Evolutionary conservation across 1,139 yeast genomes (phyloP).

Genomic region (Pichia sp.): DNA sequence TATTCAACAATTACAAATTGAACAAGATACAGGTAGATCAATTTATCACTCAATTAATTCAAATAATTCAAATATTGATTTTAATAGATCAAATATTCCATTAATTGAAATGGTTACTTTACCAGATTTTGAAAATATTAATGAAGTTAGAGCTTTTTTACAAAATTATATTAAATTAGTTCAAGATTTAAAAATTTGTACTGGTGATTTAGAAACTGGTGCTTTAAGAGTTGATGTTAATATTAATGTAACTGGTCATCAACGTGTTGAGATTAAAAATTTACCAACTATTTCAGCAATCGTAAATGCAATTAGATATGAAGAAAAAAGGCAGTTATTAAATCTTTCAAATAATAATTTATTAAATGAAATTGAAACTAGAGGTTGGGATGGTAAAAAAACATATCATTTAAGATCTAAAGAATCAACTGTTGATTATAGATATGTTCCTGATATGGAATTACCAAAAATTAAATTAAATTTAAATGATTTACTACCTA

Average conservation of each 20-base stretch:
- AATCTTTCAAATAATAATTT: slow-evolving; percentile 1
- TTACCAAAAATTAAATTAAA: slow-evolving; percentile 54
- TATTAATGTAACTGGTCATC: slow-evolving; percentile 63
- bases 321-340: slow-evolving; percentile 58
- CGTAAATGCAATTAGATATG: slow-evolving; percentile 67
- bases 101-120: slow-evolving; percentile 85
- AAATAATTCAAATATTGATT: slow-evolving; percentile 51
- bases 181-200: slow-evolving; percentile 62
- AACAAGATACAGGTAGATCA: slow-evolving; percentile 92
- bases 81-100: slow-evolving; percentile 81
- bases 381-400: slow-evolving; percentile 81
- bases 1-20: slow-evolving; percentile 77
- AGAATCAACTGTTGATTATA: slow-evolving; percentile 77
- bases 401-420: slow-evolving; percentile 68
- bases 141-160: slow-evolving; percentile 71
- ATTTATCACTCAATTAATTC: slow-evolving; percentile 38
- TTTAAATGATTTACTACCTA: slow-evolving; percentile 33
- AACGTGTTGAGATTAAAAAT: slow-evolving; percentile 84
- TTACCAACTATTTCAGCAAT: slow-evolving; percentile 81
- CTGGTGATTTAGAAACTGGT: slow-evolving; percentile 91
- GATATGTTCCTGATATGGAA: slow-evolving; percentile 95
- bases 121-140: slow-evolving; percentile 71
- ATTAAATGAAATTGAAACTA: slow-evolving; percentile 48
- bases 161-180: slow-evolving; percentile 73
- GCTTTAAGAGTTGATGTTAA: slow-evolving; percentile 95